Base-by-base conservation (phyloP, 1,284 basidiomycete genomes). In the Leccinum solheimii region DNA sequence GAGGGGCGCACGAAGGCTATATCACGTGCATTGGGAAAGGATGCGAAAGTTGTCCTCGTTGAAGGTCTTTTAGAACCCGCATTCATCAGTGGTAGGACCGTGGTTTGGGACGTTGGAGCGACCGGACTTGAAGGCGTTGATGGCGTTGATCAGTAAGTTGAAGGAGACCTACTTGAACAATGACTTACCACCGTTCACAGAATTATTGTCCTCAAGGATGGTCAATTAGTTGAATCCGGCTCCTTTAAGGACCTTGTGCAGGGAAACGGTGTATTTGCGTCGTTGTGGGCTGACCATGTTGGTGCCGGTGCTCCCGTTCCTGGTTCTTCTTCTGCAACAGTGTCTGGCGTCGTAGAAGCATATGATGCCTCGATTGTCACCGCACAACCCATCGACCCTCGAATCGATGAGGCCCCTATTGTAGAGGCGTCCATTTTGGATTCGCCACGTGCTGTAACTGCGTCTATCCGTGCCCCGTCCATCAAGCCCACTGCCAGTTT, bases 1-100 rank as follows among this genome's bases (percentile, higher is more conserved):
- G 92, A 94, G 77, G 92, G 92, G 77, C 93, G 95, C 71, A 83
- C 91, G 3, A 91, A 95, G 11, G 90, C 94, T 11, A 89, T 97
- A 68, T 94, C 95, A 0, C 81, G 94, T 56, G 94, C 93, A 3
- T 80, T 97, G 55, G 77, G 93, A 59, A 96, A 96, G 77, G 87
- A 91, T 70, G 91, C 95, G 16, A 91, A 92, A 6, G 86, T 95
- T 59, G 75, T 96, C 48, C 79, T 95, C 14, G 73, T 95, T 55
- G 94, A 95, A 62, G 72, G 75, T 49, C 86, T 91, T 68, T 91
- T 96, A 63, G 94, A 95, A 10, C 79, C 94, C 55, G 27, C 87
- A 88, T 68, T 82, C 90, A 32, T 86, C 85, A 61, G 78, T 83
- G 68, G 89, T 86, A 56, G 83, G 90, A 63, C 73, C 88, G 90